Evolutionary conservation across 2,329 filamentous ascomycete species (phyloP).

Genomic region (Sporothrix mexicana): DNA sequence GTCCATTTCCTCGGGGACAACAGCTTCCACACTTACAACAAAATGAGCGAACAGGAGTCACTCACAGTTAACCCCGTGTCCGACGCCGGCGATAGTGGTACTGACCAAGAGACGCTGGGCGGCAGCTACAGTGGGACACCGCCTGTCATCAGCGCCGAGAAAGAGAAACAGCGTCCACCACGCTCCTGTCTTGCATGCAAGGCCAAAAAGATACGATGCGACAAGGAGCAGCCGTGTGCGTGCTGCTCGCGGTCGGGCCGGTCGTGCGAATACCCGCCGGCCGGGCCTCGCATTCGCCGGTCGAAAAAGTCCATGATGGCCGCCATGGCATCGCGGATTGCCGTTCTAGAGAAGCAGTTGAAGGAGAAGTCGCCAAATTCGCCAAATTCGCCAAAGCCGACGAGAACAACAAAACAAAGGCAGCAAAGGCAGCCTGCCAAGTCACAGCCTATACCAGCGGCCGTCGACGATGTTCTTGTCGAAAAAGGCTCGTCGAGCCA

Average conservation of each 20-base stretch:
- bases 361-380: background rate
- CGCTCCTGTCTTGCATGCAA: background rate
- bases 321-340: slow-evolving; percentile 10
- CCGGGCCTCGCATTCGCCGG: background rate
- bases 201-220: slow-evolving; percentile 14
- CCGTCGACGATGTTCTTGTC: background rate
- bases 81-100: slow-evolving; percentile 10
- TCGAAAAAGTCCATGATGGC: slow-evolving; percentile 9
- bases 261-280: slow-evolving; percentile 15
- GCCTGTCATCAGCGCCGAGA: too few relatives aligned
- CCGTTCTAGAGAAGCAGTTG: background rate
- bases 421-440: background rate
- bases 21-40: background rate
- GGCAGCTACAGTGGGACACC: background rate
- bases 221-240: slow-evolving; percentile 3
- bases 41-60: background rate
- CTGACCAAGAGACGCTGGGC: slow-evolving; percentile 6
- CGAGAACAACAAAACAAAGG: background rate
- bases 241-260: background rate
- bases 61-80: slow-evolving; percentile 1
- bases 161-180: background rate
- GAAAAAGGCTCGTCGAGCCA: slow-evolving; percentile 19
- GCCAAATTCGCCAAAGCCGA: background rate
- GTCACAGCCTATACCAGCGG: background rate
- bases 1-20: background rate